Base-by-base conservation (phyloP, 2,329 filamentous ascomycete species). In the Hypoxylon sp. region DNA sequence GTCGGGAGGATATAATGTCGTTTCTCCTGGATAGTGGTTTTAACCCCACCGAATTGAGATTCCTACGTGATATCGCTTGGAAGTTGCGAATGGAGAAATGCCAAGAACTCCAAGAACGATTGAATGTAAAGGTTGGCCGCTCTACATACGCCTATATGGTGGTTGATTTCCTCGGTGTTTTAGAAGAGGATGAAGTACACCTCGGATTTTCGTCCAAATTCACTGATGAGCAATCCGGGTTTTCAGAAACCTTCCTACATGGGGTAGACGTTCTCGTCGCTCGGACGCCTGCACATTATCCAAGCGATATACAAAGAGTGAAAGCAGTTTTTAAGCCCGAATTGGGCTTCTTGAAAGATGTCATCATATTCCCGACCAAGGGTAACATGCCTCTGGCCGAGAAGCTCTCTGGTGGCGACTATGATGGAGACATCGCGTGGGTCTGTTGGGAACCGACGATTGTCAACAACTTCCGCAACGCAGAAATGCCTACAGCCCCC, bases 361-460 rank as follows among this genome's bases (percentile, higher is more conserved):
- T 97, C 1, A 85, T 96, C 13, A 86, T 98, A 0, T 98, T 98
- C 72, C 85, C 92, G 0, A 84, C 83, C 0, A 87, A 85, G 66
- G 92, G 92, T 0, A 76, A 85, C 27, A 81, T 80, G 0, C 88
- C 92, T 0, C 83, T 94, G 0, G 93, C 92, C 0, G 86, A 89
- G 7, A 90, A 90, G 73, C 82, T 95, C 0, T 93, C 92, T 1
- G 93, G 93, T 0, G 93, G 93, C 0, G 93, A 95, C 74, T 95
- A 94, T 69, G 92, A 95, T 71, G 93, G 93, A 0, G 93, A 96
- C 69, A 85, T 82, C n/a, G 88, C 92, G 3, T 95, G 92, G 91
- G 80, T 93, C 0, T 93, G 91, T 74, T 95, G 91, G 91, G 91
- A 95, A 30, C 81, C 83, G 0, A 79, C 81, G 0, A 85, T 96